Base-by-base conservation (phyloP, 2,329 filamentous ascomycete genomes). In the Ustulina deusta region DNA sequence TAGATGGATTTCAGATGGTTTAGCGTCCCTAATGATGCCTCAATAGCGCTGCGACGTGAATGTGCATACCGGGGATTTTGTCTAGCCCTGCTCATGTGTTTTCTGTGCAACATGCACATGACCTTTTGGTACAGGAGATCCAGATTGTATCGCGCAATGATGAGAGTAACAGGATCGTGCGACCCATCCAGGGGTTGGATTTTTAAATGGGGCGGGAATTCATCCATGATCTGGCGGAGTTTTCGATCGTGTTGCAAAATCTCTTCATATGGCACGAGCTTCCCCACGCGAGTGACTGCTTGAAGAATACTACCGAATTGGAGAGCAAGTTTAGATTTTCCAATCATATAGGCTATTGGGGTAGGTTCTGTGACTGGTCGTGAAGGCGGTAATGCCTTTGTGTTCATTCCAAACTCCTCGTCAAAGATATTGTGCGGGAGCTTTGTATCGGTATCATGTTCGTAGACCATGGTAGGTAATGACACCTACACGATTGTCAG, bases 121-220 rank as follows among this genome's bases (percentile, higher is more conserved):
- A 94, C 92, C 81, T 97, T 97, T 71, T 97, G 90, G 76, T 94
- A 97, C 5, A 97, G 82, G 57, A 96, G 90, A 69, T 96, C 93
- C 36, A 97, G 83, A 64, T 91, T 92, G 77, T 94, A 94, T 32
- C 94, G 90, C 59, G 94, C 91, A 82, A 97, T 91, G 65, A 97
- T 90, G 67, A 96, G 87, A 29, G 93, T 92, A 78, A 96, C 89
- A 20, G 97, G 90, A 74, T 97, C 94, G 54, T 90, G 85, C 4
- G 88, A 90, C 63, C 93, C 91, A 65, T 94, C 91, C 66, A 97
- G 85, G 0, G 90, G 86, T 36, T 90, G 89, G 72, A 97, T 84
- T 73, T 89, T 90, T 36, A 98, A 83, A 78, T 97, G 92, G 2
- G 93, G 91, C 0, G 96, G 93, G 57, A 97, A 86, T 63, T 90